Percentiles rank a stretch among this genome's conserved stretches.
phyloP scores from a whole-genome alignment of 371 early-diverging fungal genomes.

The Sporodiniella umbellata region DNA sequence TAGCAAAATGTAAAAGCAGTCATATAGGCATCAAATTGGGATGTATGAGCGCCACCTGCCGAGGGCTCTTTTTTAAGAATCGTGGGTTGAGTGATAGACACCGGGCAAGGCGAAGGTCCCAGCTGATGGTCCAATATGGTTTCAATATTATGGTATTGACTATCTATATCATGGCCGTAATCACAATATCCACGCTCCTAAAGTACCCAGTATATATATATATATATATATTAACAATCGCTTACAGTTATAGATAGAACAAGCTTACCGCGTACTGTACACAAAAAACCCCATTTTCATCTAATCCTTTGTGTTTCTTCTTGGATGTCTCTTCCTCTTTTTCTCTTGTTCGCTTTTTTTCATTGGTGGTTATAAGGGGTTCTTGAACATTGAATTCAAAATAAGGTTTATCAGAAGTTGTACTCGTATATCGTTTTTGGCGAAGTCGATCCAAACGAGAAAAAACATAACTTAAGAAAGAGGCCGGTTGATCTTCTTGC shows the following conservation, averaged over 20 bases:
- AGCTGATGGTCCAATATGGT: conserved; percentile 8
- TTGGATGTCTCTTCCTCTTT: conserved; percentile 4
- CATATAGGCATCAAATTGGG: conserved; percentile 93
- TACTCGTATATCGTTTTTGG: not conserved
- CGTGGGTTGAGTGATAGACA: not conserved
- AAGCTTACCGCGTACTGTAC: conserved; percentile 65
- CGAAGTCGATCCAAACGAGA: conserved; percentile 56
- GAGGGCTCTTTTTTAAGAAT: not conserved
- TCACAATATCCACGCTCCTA: conserved; percentile 12
- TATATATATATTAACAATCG: not conserved
- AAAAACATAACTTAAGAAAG: conserved; percentile 79
- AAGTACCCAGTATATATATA: not conserved
- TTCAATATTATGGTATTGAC: conserved; percentile 5
- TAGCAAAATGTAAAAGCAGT: conserved; percentile 82
- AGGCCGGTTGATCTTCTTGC: not conserved
- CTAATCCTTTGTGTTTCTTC: conserved; percentile 8
- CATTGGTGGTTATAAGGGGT: not conserved
- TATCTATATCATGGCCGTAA: not conserved
- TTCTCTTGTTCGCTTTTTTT: not conserved
- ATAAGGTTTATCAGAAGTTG: conserved; percentile 1
- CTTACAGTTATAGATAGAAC: too few relatives aligned
- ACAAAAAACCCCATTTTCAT: conserved; percentile 38
- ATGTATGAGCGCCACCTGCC: conserved; percentile 61
- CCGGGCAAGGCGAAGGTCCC: conserved; percentile 4
- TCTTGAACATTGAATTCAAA: conserved; percentile 8